Evolutionary conservation across 2,329 filamentous ascomycete species (phyloP).

Genomic region (Verticillium nonalfalfae): DNA sequence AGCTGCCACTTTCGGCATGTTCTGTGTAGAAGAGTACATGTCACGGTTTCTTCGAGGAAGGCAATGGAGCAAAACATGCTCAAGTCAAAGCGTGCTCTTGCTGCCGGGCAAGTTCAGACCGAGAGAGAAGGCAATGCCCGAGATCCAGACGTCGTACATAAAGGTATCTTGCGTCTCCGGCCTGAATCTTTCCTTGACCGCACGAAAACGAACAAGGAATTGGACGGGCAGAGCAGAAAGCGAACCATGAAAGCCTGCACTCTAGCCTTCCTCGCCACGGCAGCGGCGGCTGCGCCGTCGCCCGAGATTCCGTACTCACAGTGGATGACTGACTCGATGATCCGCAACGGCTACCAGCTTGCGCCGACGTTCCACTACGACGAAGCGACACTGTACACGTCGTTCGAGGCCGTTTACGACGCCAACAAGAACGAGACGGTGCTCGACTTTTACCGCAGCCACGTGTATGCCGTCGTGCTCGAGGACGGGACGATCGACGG

Average conservation of each 20-base stretch:
- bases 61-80: background rate
- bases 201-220: background rate
- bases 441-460: constrained; percentile 32
- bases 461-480: constrained; percentile 39
- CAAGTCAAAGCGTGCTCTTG: background rate
- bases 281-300: background rate
- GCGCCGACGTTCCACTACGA: constrained; percentile 33
- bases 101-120: background rate
- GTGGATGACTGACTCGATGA: constrained; percentile 40
- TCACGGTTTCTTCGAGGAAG: background rate
- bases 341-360: constrained; percentile 25
- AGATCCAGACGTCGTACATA: background rate
- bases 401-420: constrained; percentile 37
- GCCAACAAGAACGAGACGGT: constrained; percentile 35
- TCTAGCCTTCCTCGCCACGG: background rate
- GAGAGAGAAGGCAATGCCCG: background rate
- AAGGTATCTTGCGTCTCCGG: background rate
- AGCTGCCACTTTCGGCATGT: background rate
- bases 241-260: background rate
- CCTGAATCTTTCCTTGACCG: background rate
- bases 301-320: constrained; percentile 17
- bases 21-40: background rate
- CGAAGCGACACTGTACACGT: constrained; percentile 37
- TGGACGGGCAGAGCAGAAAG: background rate
- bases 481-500: constrained; percentile 38